phyloP scores from a whole-genome alignment of 352 stramenopile species.

The Pythium scleroteichum region DNA sequence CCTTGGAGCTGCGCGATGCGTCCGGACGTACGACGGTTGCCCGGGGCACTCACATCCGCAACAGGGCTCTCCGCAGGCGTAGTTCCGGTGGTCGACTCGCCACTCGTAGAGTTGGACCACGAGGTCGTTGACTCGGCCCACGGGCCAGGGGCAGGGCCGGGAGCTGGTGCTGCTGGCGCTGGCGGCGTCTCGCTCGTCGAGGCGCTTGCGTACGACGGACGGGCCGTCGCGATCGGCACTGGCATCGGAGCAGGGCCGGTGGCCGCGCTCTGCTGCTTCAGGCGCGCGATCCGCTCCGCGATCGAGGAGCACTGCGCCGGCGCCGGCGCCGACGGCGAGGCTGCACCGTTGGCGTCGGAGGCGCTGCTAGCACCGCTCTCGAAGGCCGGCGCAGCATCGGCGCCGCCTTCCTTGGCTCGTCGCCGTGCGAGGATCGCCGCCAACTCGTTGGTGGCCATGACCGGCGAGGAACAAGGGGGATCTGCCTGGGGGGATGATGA shows the following conservation, averaged over 20 bases:
- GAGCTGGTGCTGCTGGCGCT: neutral
- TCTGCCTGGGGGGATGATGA: neutral
- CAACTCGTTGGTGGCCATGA: slow-evolving; percentile 82
- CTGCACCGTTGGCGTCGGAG: neutral
- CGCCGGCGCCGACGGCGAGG: slow-evolving; percentile 1
- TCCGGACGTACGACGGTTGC: slow-evolving; percentile 39
- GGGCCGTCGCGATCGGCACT: slow-evolving; percentile 31
- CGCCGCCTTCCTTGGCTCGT: slow-evolving; percentile 63
- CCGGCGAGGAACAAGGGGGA: slow-evolving; percentile 1
- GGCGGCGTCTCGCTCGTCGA: slow-evolving; percentile 3
- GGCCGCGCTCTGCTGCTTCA: slow-evolving; percentile 66
- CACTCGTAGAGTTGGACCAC: slow-evolving; percentile 4
- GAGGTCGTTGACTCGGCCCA: slow-evolving; percentile 7
- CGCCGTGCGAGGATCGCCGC: slow-evolving; percentile 78
- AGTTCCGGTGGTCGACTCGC: slow-evolving; percentile 15
- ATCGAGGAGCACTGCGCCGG: slow-evolving; percentile 46
- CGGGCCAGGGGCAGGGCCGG: slow-evolving; percentile 1
- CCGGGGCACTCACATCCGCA: slow-evolving; percentile 23
- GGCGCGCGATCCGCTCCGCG: slow-evolving; percentile 71
- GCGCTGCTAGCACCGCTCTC: slow-evolving; percentile 24
- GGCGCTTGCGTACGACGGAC: slow-evolving; percentile 10
- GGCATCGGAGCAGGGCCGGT: slow-evolving; percentile 33
- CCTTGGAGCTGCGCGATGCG: slow-evolving; percentile 79
- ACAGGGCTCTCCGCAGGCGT: slow-evolving; percentile 1
- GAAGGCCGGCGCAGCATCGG: slow-evolving; percentile 30